Percentiles rank a stretch among this genome's conserved stretches.
Conservation (phyloP, 192 early-diverging fungal genomes). For the Coemansia sp. region DNA sequence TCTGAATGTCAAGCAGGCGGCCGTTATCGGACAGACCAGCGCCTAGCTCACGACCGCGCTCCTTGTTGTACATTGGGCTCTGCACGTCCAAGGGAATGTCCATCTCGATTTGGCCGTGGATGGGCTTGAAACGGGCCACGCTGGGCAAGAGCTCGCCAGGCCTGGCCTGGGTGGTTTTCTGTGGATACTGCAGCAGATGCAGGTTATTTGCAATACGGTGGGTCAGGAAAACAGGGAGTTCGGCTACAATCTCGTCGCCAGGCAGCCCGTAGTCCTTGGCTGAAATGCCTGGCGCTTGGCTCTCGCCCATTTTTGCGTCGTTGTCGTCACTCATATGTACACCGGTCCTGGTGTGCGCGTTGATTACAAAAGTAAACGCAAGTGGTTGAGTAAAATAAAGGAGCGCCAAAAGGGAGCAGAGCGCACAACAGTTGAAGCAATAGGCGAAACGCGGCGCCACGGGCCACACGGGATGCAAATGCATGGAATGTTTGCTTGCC, state of each 20-base stretch:
- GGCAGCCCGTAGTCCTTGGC: slow-evolving; percentile 41
- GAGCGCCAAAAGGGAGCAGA: too few species aligned
- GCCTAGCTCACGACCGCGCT: slow-evolving; percentile 73
- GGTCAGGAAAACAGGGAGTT: slow-evolving; percentile 79
- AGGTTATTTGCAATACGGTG: slow-evolving; percentile 64
- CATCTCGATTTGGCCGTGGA: slow-evolving; percentile 76
- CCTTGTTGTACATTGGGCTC: slow-evolving; percentile 68
- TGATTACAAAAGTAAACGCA: background rate
- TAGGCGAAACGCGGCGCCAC: too few species aligned
- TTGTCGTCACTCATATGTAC: background rate
- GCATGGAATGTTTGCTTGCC: too few species aligned
- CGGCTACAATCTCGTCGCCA: slow-evolving; percentile 65
- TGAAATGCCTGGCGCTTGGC: background rate
- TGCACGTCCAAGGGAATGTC: slow-evolving; percentile 77
- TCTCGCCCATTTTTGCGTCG: slow-evolving; percentile 1
- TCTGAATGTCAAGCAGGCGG: slow-evolving; percentile 75
- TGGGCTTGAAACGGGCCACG: slow-evolving; percentile 76
- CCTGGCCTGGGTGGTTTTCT: slow-evolving; percentile 43
- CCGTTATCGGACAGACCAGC: slow-evolving; percentile 69
- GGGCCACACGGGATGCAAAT: too few species aligned
- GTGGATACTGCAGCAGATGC: slow-evolving; percentile 81
- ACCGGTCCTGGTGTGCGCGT: background rate
- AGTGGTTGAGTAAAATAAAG: too few species aligned
- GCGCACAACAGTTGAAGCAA: too few species aligned
- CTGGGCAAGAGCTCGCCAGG: slow-evolving; percentile 51